These are phyloP conservation scores for Colletotrichum abscissum DNA, from an alignment of 2,329 filamentous ascomycete species.

Conservation along the genomic window DNA sequence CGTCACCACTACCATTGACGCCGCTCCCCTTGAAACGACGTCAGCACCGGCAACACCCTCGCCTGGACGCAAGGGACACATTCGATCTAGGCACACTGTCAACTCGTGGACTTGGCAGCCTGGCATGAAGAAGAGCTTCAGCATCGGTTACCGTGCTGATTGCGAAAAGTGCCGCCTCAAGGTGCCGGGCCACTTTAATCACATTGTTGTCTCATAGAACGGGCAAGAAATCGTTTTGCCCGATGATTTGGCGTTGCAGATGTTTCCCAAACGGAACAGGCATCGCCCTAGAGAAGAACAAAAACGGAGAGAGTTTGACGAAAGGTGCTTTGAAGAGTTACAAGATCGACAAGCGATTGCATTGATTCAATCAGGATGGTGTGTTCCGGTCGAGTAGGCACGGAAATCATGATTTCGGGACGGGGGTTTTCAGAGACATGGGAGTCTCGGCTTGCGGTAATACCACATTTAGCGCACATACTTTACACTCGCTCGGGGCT, in stretches of 20 bases:
- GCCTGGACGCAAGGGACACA: slow-evolving; percentile 65
- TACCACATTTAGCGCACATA: slow-evolving; percentile 29
- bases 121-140: slow-evolving; percentile 77
- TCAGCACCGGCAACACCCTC: slow-evolving; percentile 50
- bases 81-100: slow-evolving; percentile 68
- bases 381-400: neutral
- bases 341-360: neutral
- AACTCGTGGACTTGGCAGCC: slow-evolving; percentile 71
- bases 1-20: slow-evolving; percentile 7
- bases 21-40: slow-evolving; percentile 33
- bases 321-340: neutral
- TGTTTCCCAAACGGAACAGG: slow-evolving; percentile 9
- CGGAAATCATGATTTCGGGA: slow-evolving; percentile 8
- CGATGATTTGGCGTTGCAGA: neutral
- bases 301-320: neutral
- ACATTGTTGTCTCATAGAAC: slow-evolving; percentile 75
- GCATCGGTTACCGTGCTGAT: slow-evolving; percentile 81
- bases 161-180: slow-evolving; percentile 82
- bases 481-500: slow-evolving; percentile 25
- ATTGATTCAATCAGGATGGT: neutral
- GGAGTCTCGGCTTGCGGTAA: slow-evolving; percentile 13
- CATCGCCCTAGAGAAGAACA: neutral
- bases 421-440: neutral
- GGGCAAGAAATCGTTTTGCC: slow-evolving; percentile 20
- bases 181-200: slow-evolving; percentile 84